Evolutionary conservation across 2,329 filamentous ascomycete genomes (phyloP), one percentile per base, ranked within the genome.

Genomic region (Fusarium penzigii): DNA sequence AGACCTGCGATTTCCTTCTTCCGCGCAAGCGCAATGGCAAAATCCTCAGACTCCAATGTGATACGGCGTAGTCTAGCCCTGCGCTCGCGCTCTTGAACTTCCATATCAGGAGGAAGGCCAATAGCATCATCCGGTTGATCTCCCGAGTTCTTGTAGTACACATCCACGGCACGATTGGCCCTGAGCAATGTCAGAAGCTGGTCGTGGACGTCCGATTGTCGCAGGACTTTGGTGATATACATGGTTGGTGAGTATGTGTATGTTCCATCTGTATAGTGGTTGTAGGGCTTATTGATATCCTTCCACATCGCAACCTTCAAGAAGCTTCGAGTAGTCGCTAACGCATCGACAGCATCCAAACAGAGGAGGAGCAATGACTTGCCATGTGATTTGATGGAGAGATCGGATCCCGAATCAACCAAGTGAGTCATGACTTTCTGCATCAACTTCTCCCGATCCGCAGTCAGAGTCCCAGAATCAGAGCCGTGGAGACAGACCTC

Each of bases 261-360:
- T 6, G 72, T 75, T 20, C 78, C 78, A 40, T 79, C 73, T 2
- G 69, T 79, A 67, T 77, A 84, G 53, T 77, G 71, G 58, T 85
- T 84, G 61, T 78, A 82, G 0, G 80, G 72, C 54, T 82, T 78
- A 69, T 88, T 88, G 61, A 88, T 71, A 32, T 80, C 72, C 63
- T 84, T 84, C 84, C 85, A 88, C 70, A 87, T 78, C 41, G 81
- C 83, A 1, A 80, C 81, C 60, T 85, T 84, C 8, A 89, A 73
- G 1, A 88, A 75, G 0, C 80, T 77, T 40, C 78, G 78, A 0
- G 82, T 81, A 6, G 83, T 82, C 1, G 75, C 70, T 3, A 86
- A 53, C 0, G 85, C 76, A 40, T 84, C 79, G 8, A 70, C 59
- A 0, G 81, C 78, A 49, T 86, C 81, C 20, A 88, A 76, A 5